Percentiles rank a stretch among this genome's conserved stretches.
These are phyloP conservation scores for Cymbopogon flexuosus DNA, from an alignment of 202 grass and related monocot species.

Conservation along the genomic window DNA sequence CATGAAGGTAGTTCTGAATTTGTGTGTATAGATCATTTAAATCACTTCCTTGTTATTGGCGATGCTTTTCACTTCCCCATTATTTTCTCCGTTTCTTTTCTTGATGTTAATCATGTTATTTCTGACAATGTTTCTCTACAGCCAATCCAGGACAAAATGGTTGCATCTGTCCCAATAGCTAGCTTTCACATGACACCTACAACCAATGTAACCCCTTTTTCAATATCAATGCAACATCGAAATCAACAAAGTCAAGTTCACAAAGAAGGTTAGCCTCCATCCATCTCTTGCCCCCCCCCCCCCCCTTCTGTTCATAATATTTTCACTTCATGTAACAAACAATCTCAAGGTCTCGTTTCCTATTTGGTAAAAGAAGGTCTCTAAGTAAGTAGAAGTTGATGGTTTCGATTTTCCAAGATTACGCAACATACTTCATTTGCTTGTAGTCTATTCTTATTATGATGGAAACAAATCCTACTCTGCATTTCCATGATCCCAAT, in stretches of 20 bases:
- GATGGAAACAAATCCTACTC: background rate
- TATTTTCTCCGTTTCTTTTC: slow-evolving; percentile 24
- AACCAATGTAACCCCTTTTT: slow-evolving; percentile 42
- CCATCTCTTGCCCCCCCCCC: slow-evolving; percentile 16
- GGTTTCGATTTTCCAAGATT: background rate
- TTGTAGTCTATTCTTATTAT: slow-evolving; percentile 2
- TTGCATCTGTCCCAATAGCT: slow-evolving; percentile 32
- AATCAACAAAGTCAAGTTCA: slow-evolving; percentile 53
- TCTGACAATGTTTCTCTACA: slow-evolving; percentile 24
- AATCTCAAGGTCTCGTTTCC: background rate
- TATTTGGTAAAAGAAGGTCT: background rate
- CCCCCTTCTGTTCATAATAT: slow-evolving; percentile 15
- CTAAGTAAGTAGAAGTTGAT: slow-evolving; percentile 1
- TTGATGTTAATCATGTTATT: slow-evolving; percentile 19
- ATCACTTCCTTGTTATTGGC: background rate
- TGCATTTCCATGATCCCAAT: background rate
- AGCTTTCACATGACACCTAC: slow-evolving; percentile 53
- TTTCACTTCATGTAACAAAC: background rate
- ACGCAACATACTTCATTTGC: background rate
- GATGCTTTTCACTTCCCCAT: slow-evolving; percentile 24
- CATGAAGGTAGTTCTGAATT: slow-evolving; percentile 62
- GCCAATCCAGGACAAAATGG: slow-evolving; percentile 64
- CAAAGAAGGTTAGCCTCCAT: slow-evolving; percentile 46
- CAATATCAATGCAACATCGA: slow-evolving; percentile 55
- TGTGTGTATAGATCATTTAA: slow-evolving; percentile 17